Conservation (phyloP, 2,329 filamentous ascomycete species). For the Mollisia scopiformis region DNA sequence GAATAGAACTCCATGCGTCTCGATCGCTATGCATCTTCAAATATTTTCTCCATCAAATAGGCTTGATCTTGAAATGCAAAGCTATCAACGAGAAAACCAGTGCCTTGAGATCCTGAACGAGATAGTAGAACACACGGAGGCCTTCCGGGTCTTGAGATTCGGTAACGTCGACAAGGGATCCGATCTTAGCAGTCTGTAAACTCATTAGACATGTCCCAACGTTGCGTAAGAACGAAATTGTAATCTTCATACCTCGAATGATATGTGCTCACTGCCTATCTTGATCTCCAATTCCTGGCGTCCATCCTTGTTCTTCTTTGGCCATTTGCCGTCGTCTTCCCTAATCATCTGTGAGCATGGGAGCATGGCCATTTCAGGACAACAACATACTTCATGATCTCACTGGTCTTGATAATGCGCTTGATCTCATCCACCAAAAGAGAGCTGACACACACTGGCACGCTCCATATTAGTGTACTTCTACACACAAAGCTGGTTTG, state of each 20-base stretch:
- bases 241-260: constrained; percentile 74
- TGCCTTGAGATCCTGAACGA: constrained; percentile 96
- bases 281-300: constrained; percentile 95
- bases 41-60: constrained; percentile 53
- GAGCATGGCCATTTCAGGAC: not conserved
- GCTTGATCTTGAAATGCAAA: constrained; percentile 95
- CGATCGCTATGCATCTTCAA: constrained; percentile 4
- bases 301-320: constrained; percentile 98
- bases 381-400: constrained; percentile 84
- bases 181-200: constrained; percentile 90
- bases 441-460: constrained; percentile 90
- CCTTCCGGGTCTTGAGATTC: constrained; percentile 96
- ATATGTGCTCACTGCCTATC: constrained; percentile 93
- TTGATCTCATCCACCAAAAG: constrained; percentile 92
- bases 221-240: not conserved
- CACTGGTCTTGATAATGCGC: constrained; percentile 94
- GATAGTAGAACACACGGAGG: constrained; percentile 95
- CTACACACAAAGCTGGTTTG: not conserved
- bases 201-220: not conserved
- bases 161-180: constrained; percentile 93
- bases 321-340: constrained; percentile 98
- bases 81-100: constrained; percentile 95
- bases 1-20: constrained; percentile 33
- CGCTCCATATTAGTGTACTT: constrained; percentile 17
- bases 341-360: constrained; percentile 48